Evolutionary conservation across 345 rosid species (phyloP).

Genomic region (Dimocarpus longan): DNA sequence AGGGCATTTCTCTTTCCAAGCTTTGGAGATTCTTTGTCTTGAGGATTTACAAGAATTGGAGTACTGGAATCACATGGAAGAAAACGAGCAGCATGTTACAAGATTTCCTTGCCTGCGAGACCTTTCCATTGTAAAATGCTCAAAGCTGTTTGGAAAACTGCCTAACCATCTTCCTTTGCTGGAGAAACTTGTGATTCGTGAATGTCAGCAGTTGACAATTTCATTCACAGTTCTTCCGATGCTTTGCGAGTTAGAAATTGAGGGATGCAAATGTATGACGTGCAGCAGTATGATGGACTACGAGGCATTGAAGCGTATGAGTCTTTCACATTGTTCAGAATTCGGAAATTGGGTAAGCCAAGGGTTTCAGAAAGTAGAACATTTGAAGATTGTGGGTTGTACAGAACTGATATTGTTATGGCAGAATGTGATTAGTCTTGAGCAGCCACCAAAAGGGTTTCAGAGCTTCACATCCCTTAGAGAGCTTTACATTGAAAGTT

Average conservation of each 20-base stretch:
- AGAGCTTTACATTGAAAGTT: background rate
- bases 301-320: background rate
- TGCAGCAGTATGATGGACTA: background rate
- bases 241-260: slow-evolving; percentile 1
- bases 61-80: background rate
- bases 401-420: background rate
- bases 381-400: background rate
- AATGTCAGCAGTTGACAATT: background rate
- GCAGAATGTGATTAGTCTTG: background rate
- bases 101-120: background rate
- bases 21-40: slow-evolving; percentile 12
- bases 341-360: background rate
- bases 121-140: background rate
- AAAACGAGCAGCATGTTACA: background rate
- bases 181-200: background rate
- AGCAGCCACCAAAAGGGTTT: background rate
- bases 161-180: slow-evolving; percentile 7
- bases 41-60: background rate
- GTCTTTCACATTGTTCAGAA: background rate
- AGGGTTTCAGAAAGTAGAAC: background rate
- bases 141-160: background rate
- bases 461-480: background rate
- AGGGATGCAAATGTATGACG: background rate
- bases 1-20: background rate
- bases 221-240: background rate